Evolutionary conservation across 2,329 filamentous ascomycete genomes (phyloP).

Genomic region (Didymosphaeria variabile): DNA sequence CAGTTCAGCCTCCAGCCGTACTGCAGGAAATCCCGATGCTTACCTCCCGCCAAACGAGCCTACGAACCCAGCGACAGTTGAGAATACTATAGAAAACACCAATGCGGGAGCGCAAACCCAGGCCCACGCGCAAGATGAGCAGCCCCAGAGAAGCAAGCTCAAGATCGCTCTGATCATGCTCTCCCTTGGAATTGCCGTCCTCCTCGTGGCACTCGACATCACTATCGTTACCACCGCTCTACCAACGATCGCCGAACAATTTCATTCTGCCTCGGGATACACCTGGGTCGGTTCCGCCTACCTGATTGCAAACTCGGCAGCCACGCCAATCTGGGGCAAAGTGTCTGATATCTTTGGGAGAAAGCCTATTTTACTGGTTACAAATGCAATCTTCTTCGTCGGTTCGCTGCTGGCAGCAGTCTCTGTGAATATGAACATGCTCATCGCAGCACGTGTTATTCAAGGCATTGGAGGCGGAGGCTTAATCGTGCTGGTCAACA

Average conservation of each 20-base stretch:
- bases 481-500: constrained; percentile 70
- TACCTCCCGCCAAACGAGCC: background rate
- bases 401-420: constrained; percentile 69
- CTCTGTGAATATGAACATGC: constrained; percentile 67
- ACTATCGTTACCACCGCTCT: constrained; percentile 70
- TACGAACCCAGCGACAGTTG: background rate
- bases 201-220: constrained; percentile 69
- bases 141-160: constrained; percentile 45
- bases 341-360: constrained; percentile 73
- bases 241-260: constrained; percentile 66
- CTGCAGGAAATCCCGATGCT: background rate
- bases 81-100: background rate
- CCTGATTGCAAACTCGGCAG: constrained; percentile 58
- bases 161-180: constrained; percentile 61
- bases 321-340: constrained; percentile 69
- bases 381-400: constrained; percentile 69
- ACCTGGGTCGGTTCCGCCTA: constrained; percentile 65
- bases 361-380: constrained; percentile 68
- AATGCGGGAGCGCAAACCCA: constrained; percentile 20
- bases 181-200: constrained; percentile 62
- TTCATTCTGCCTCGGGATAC: constrained; percentile 60
- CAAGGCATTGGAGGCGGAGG: constrained; percentile 72
- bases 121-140: constrained; percentile 31
- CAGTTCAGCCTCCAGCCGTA: background rate
- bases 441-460: constrained; percentile 68